Base-by-base conservation (phyloP, 2,329 filamentous ascomycete species). In the Venturia asperata region DNA sequence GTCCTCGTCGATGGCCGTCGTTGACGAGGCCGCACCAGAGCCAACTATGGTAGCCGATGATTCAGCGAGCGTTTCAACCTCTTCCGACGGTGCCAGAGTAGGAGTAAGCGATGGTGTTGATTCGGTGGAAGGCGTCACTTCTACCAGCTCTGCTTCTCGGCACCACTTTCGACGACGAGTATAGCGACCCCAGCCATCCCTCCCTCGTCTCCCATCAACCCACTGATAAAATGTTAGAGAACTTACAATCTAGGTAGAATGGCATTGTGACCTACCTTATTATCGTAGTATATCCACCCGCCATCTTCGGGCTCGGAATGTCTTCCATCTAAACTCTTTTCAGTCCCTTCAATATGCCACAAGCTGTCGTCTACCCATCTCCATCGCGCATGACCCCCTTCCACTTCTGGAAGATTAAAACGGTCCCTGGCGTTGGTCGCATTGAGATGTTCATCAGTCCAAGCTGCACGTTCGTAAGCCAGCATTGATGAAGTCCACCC, bases 261-360 rank as follows among this genome's bases (percentile, higher is more conserved):
- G 21, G 27, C n/a, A 13, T 39, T 42, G 43, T 39, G 61, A 70
- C 79, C 67, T 78, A 91, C 91, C 86, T 96, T 97, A 74, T 93
- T 97, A 72, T 99, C 94, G 73, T 97, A 99, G 76, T 94, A 99
- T 45, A 96, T 91, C 94, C 94, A 99, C 1, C 92, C 94, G 70
- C 84, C 88, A 30, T 80, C 79, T n/a, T 74, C 75, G 15, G 71
- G 72, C 15, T 67, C 70, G 7, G 69, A 71, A 42, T 70, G 70
- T 27, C 70, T 68, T 27, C 70, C 69, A 34, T 77, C 87, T 82
- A 0, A 84, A 80, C 80, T 80, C 19, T 64, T 62, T 77, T 82
- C 76, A 1, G 85, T 85, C 0, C 90, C 89, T 70, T 97, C 93
- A 34, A 97, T 87, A 64, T 86, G 85, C 94, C 94, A 99, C 65